A percentile compares a stretch with the other conserved stretches of the same genome.
Evolutionary conservation across 2,329 filamentous ascomycete species (phyloP).

Genomic region (Aspergillus flavus): DNA sequence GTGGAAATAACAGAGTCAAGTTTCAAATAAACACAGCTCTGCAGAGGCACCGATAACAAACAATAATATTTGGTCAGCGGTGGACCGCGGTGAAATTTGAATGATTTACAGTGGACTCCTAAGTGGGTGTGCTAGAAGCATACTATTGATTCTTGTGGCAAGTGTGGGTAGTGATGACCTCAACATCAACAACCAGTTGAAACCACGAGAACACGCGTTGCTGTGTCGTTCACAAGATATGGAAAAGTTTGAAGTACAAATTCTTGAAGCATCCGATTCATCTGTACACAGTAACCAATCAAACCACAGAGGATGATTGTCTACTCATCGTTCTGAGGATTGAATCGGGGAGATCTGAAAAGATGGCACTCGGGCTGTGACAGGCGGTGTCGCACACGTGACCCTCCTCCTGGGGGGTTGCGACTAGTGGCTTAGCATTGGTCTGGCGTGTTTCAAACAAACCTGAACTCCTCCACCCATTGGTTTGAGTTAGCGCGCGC

Average conservation of each 20-base stretch:
- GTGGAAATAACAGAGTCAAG: conserved; percentile 14
- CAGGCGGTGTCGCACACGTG: conserved; percentile 8
- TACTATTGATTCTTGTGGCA: conserved; percentile 4
- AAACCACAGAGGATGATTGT: background rate
- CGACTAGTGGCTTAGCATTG: conserved; percentile 26
- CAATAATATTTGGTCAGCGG: background rate
- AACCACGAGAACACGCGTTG: background rate
- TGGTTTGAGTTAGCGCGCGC: conserved; percentile 21
- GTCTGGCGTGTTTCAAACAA: conserved; percentile 34
- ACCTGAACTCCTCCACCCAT: conserved; percentile 17
- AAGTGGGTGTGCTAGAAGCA: background rate
- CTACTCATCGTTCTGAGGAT: background rate
- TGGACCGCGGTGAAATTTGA: background rate
- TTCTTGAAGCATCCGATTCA: background rate
- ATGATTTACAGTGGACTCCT: background rate
- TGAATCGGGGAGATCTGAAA: background rate
- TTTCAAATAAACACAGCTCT: conserved; percentile 10
- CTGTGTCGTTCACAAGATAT: background rate
- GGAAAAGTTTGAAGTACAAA: background rate
- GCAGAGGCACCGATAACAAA: background rate
- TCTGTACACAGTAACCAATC: background rate
- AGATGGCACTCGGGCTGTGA: background rate
- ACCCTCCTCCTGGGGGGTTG: background rate
- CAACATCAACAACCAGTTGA: background rate
- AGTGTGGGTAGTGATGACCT: background rate